These are phyloP conservation scores for Colletotrichum neosansevieriae DNA, from an alignment of 2,329 filamentous ascomycete genomes.

Conservation along the genomic window DNA sequence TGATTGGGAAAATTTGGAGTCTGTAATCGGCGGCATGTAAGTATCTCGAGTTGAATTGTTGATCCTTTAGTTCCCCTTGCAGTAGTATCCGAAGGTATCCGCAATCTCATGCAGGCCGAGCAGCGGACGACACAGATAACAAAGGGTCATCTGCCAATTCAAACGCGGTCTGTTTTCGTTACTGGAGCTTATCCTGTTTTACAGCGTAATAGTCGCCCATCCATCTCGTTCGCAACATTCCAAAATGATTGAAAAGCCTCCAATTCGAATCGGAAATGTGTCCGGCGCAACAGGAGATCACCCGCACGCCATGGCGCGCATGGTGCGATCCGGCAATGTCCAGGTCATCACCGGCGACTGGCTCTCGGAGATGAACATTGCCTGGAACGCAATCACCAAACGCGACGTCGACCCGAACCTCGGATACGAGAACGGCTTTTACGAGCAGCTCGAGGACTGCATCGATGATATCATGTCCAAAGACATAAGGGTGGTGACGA, in stretches of 20 bases:
- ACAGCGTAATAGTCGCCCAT: background rate
- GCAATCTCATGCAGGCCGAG: background rate
- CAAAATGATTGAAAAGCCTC: conserved; percentile 46
- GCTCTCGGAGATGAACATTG: conserved; percentile 65
- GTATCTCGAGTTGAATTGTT: background rate
- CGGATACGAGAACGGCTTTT: conserved; percentile 38
- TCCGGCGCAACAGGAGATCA: conserved; percentile 51
- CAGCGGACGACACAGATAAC: background rate
- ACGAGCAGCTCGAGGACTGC: conserved; percentile 49
- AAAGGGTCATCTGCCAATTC: too few relatives aligned
- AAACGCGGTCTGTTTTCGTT: too few relatives aligned
- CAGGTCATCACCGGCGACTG: conserved; percentile 55
- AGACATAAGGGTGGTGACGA: conserved; percentile 53
- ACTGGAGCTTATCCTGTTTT: background rate
- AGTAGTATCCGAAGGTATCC: background rate
- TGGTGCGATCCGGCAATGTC: conserved; percentile 48
- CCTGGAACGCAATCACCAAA: conserved; percentile 53
- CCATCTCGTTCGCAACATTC: background rate
- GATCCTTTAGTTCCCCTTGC: background rate
- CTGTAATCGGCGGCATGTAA: background rate
- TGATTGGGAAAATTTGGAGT: background rate
- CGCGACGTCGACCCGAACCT: conserved; percentile 34
- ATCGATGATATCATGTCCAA: conserved; percentile 51
- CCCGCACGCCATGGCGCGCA: conserved; percentile 50
- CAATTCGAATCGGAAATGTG: conserved; percentile 38